These are phyloP conservation scores for Phytophthora fragariae DNA, from an alignment of 352 stramenopile genomes.

Conservation along the genomic window DNA sequence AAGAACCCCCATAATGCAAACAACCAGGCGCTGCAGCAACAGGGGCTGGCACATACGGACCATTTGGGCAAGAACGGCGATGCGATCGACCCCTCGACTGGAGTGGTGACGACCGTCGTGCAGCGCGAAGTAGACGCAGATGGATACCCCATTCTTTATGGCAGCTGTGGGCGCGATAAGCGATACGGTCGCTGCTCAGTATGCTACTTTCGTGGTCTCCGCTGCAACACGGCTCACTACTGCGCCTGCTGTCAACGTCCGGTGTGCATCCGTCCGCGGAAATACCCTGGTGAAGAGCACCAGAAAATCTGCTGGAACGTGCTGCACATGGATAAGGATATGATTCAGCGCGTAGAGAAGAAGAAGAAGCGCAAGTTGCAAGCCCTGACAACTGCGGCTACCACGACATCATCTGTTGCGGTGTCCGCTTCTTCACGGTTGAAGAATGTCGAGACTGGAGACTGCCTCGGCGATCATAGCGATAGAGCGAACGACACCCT, in stretches of 20 bases:
- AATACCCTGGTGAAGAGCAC: slow-evolving; percentile 71
- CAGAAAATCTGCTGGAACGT: slow-evolving; percentile 87
- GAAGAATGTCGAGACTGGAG: slow-evolving; percentile 19
- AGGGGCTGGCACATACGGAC: slow-evolving; percentile 11
- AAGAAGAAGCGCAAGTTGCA: slow-evolving; percentile 69
- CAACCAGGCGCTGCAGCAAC: slow-evolving; percentile 22
- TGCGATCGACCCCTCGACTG: slow-evolving; percentile 16
- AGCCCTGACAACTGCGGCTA: slow-evolving; percentile 14
- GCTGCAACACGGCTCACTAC: slow-evolving; percentile 75
- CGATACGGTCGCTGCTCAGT: slow-evolving; percentile 76
- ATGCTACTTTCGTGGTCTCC: slow-evolving; percentile 75
- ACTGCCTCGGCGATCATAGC: slow-evolving; percentile 4
- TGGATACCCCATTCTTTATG: slow-evolving; percentile 61
- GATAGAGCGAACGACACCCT: slow-evolving; percentile 24
- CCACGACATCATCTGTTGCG: slow-evolving; percentile 7
- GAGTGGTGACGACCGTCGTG: background rate
- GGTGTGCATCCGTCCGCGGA: slow-evolving; percentile 75
- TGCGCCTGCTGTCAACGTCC: slow-evolving; percentile 74
- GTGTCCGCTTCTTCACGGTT: slow-evolving; percentile 11
- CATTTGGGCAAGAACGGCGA: slow-evolving; percentile 19
- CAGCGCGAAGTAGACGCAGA: slow-evolving; percentile 49
- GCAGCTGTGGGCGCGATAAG: slow-evolving; percentile 75
- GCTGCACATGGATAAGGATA: slow-evolving; percentile 79
- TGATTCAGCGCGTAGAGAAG: slow-evolving; percentile 78
- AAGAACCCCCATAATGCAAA: slow-evolving; percentile 46